Evolutionary conservation across 2,329 filamentous ascomycete genomes (phyloP), one percentile per base, ranked within the genome.

Genomic region (Gyromitra esculenta): DNA sequence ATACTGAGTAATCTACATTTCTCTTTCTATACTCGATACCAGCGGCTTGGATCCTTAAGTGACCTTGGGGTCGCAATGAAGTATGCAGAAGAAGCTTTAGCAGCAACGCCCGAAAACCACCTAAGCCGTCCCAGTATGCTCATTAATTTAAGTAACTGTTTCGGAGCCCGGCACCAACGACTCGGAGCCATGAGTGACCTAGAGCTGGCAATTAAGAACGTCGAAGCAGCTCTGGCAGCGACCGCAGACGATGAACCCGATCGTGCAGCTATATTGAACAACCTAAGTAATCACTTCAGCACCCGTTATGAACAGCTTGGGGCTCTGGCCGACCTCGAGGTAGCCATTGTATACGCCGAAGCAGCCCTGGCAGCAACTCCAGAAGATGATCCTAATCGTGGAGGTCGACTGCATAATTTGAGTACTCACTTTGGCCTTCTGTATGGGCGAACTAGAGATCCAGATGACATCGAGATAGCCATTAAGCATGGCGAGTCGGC

Each of bases 401-500:
- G 41, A 45, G 41, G 41, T 45, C 41, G 18, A n/a, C 9, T 63
- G 39, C 2, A 11, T 48, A 67, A 45, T 21, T 39, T 67, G 8
- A 41, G 45, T 6, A 48, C 13, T n/a, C 11, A 13, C 4, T 25
- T 60, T 37, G 7, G 8, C 9, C 13, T 13, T 7, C 64, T 67
- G 31, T 76, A 57, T 66, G 43, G 60, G 13, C 65, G 50, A 15
- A 67, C 63, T 7, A 57, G 74, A 41, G 39, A 64, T n/a, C 13
- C 73, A 3, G 39, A 52, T n/a, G 76, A 75, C 52, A 41, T 79
- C 0, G 54, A 78, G 50, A 18, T n/a, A 9, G 76, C 78, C 45
- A 79, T 79, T 13, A 18, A 60, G 13, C 15, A 63, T 4, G 25
- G 13, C 7, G 21, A 74, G 57, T 43, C 66, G 48, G 73, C 57